These are phyloP conservation scores for Hygrocybe coccinea DNA, from an alignment of 768 basidiomycete genomes.

Conservation along the genomic window DNA sequence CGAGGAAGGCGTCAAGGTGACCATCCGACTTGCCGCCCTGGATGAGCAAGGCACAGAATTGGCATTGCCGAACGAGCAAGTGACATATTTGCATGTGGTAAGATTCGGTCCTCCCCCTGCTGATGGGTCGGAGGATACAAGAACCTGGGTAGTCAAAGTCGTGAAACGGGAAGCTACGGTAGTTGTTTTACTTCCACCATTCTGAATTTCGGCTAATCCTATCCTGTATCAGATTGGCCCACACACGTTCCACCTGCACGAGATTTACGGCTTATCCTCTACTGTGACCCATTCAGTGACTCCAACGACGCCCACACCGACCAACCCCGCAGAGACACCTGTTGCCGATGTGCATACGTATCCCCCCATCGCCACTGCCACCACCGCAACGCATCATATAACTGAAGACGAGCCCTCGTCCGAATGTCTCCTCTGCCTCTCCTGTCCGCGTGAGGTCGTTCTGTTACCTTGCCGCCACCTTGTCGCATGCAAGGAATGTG, in stretches of 20 bases:
- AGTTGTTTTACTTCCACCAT: slow-evolving; percentile 20
- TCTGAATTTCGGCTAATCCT: not conserved
- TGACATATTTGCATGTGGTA: slow-evolving; percentile 82
- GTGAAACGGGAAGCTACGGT: slow-evolving; percentile 87
- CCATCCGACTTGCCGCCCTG: slow-evolving; percentile 76
- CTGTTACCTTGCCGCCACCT: slow-evolving; percentile 90
- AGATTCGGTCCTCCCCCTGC: slow-evolving; percentile 51
- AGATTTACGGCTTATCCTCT: slow-evolving; percentile 87
- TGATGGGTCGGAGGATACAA: slow-evolving; percentile 48
- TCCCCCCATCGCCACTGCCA: slow-evolving; percentile 33
- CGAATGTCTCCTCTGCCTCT: slow-evolving; percentile 89
- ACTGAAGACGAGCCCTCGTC: slow-evolving; percentile 68
- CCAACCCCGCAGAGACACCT: slow-evolving; percentile 29
- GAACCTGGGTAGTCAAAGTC: slow-evolving; percentile 90
- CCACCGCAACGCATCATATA: slow-evolving; percentile 15
- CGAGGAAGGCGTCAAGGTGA: slow-evolving; percentile 67
- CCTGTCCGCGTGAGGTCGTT: slow-evolving; percentile 84
- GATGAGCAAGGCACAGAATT: slow-evolving; percentile 70
- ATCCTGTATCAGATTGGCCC: slow-evolving; percentile 65
- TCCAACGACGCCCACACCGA: slow-evolving; percentile 30
- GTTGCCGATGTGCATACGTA: slow-evolving; percentile 44
- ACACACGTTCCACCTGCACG: slow-evolving; percentile 92
- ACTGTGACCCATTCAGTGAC: slow-evolving; percentile 31
- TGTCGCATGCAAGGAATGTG: slow-evolving; percentile 93
- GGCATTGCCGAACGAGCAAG: slow-evolving; percentile 73